These are phyloP conservation scores for Diutina sp. DNA, from an alignment of 1,139 yeast species.

Conservation along the genomic window DNA sequence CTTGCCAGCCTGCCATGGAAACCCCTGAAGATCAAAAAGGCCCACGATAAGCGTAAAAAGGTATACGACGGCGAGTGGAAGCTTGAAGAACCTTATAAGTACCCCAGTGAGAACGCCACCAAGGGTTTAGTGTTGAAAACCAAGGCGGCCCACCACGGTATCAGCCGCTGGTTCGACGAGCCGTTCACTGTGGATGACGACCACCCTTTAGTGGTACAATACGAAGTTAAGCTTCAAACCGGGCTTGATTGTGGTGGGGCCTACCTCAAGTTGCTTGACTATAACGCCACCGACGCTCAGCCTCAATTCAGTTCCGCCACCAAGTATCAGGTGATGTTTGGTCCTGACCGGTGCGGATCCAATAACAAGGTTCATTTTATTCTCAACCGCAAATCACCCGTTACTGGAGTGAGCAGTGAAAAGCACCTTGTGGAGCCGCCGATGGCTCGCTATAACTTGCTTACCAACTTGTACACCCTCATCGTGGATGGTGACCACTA, in stretches of 20 bases:
- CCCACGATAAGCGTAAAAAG: constrained; percentile 40
- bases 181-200: constrained; percentile 39
- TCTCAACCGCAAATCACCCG: constrained; percentile 36
- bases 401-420: constrained; percentile 48
- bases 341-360: constrained; percentile 85
- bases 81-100: constrained; percentile 37
- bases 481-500: constrained; percentile 53
- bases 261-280: constrained; percentile 58
- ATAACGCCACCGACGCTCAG: constrained; percentile 30
- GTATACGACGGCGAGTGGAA: constrained; percentile 65
- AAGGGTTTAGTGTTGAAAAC: constrained; percentile 64
- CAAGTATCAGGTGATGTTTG: constrained; percentile 82
- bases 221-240: constrained; percentile 73
- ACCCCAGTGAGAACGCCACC: constrained; percentile 51
- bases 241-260: constrained; percentile 83
- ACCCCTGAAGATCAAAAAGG: constrained; percentile 30
- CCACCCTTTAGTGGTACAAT: constrained; percentile 69
- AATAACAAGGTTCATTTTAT: constrained; percentile 73
- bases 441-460: constrained; percentile 42
- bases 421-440: constrained; percentile 61
- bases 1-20: not conserved
- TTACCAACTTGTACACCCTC: constrained; percentile 64
- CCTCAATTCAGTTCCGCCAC: constrained; percentile 30
- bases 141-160: constrained; percentile 72
- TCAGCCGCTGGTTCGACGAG: constrained; percentile 42